These are phyloP conservation scores for Podaxis sp. DNA, from an alignment of 768 basidiomycete species.

Conservation along the genomic window DNA sequence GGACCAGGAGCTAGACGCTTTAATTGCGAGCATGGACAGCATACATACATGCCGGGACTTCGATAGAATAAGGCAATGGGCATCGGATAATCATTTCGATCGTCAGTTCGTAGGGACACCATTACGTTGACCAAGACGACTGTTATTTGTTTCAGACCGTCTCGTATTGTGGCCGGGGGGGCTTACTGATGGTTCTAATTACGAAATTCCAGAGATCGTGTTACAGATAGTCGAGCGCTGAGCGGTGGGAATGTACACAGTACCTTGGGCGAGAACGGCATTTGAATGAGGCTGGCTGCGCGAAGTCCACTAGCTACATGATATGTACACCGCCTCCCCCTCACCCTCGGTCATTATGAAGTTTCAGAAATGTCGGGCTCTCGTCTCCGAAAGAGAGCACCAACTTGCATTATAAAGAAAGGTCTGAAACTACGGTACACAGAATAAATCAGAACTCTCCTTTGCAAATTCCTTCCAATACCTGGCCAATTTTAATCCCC, in stretches of 20 bases:
- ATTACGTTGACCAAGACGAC: too few species aligned
- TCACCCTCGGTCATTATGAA: too few species aligned
- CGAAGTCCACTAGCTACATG: background rate
- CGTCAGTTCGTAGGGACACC: background rate
- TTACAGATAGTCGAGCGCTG: too few species aligned
- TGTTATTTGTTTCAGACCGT: too few species aligned
- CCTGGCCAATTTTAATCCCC: background rate
- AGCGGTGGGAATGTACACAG: too few species aligned
- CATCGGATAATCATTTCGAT: conserved; percentile 3
- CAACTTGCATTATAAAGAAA: background rate
- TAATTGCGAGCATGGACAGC: background rate
- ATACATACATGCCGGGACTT: conserved; percentile 9
- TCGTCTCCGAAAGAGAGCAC: background rate
- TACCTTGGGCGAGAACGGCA: background rate
- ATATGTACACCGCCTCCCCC: too few species aligned
- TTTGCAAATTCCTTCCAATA: background rate
- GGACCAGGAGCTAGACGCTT: background rate
- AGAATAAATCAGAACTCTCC: background rate
- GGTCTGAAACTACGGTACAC: background rate
- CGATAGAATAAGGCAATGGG: conserved; percentile 7
- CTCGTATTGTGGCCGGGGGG: too few species aligned
- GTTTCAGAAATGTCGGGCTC: background rate
- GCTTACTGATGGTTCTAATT: too few species aligned
- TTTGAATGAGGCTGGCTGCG: background rate
- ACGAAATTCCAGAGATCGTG: too few species aligned